phyloP scores from a whole-genome alignment of 139 green algal genomes.

The Nannochloris sp. region DNA sequence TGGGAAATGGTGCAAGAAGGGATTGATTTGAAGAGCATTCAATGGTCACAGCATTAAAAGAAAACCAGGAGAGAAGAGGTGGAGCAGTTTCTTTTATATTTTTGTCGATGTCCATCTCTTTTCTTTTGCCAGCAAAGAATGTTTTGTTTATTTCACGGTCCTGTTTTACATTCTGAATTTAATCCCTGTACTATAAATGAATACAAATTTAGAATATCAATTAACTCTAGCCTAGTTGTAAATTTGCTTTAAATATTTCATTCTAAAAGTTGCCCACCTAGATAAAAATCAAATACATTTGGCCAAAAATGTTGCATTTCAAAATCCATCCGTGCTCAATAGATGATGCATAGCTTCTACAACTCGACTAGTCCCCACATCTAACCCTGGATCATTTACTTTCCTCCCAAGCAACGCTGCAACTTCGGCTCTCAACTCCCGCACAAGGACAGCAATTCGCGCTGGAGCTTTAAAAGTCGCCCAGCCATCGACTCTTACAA shows the following conservation, averaged over 20 bases:
- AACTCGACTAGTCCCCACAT: constrained; percentile 37
- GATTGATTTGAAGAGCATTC: constrained; percentile 93
- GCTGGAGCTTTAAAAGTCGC: constrained; percentile 57
- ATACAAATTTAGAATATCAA: too few relatives aligned
- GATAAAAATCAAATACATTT: too few relatives aligned
- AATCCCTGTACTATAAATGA: too few relatives aligned
- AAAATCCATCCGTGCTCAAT: constrained; percentile 67
- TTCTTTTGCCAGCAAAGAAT: too few relatives aligned
- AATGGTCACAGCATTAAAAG: constrained; percentile 88
- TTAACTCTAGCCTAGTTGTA: too few relatives aligned
- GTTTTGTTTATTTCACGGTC: too few relatives aligned
- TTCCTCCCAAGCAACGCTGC: constrained; percentile 59
- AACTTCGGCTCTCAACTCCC: constrained; percentile 59
- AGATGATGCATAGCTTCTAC: constrained; percentile 55
- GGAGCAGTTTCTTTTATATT: too few relatives aligned
- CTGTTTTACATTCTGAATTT: too few relatives aligned
- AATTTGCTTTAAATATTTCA: too few relatives aligned
- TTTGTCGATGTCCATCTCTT: too few relatives aligned
- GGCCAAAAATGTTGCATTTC: constrained; percentile 16
- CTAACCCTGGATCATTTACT: constrained; percentile 50
- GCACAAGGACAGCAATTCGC: constrained; percentile 60
- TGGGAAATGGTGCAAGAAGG: constrained; percentile 94
- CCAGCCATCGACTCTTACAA: constrained; percentile 55
- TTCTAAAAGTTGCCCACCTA: too few relatives aligned
- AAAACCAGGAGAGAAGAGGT: too few relatives aligned